A percentile compares a stretch with the other conserved stretches of the same genome.
phyloP scores from a whole-genome alignment of 495 filamentous ascomycete species.

The Penicillium chermesinum region DNA sequence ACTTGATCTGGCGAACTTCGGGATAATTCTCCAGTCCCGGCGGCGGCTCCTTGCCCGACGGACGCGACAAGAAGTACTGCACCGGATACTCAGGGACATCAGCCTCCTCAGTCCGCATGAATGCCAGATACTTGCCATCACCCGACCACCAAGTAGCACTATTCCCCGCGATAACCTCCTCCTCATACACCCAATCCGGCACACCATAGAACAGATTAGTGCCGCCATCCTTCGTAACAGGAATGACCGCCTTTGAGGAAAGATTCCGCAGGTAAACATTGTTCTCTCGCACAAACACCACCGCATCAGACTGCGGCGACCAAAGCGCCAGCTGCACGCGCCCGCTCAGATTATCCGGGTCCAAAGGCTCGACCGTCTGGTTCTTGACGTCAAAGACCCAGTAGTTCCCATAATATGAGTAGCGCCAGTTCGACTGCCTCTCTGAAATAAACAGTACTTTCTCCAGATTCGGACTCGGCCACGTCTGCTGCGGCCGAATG shows the following conservation, averaged over 20 bases:
- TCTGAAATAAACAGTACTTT: slow-evolving; percentile 77
- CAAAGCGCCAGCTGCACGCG: slow-evolving; percentile 81
- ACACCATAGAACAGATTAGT: slow-evolving; percentile 87
- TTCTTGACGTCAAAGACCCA: slow-evolving; percentile 91
- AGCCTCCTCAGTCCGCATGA: slow-evolving; percentile 88
- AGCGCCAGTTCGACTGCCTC: slow-evolving; percentile 70
- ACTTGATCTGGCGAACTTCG: slow-evolving; percentile 88
- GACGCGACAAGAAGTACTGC: slow-evolving; percentile 85
- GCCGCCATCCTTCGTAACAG: slow-evolving; percentile 83
- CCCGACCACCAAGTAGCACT: slow-evolving; percentile 92
- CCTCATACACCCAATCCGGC: slow-evolving; percentile 99
- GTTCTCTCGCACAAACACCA: slow-evolving; percentile 82
- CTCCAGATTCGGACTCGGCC: slow-evolving; percentile 77
- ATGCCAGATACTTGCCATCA: slow-evolving; percentile 83
- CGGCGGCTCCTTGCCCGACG: slow-evolving; percentile 66
- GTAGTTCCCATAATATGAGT: slow-evolving; percentile 79
- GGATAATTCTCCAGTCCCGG: slow-evolving; percentile 84
- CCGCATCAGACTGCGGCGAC: slow-evolving; percentile 79
- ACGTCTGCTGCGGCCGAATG: slow-evolving; percentile 52
- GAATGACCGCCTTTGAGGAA: slow-evolving; percentile 51
- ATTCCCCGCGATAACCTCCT: slow-evolving; percentile 80
- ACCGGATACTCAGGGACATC: slow-evolving; percentile 89
- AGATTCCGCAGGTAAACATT: slow-evolving; percentile 81
- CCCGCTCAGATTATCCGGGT: slow-evolving; percentile 60
- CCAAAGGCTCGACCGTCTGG: slow-evolving; percentile 72